Evolutionary conservation across 2,329 filamentous ascomycete genomes (phyloP), one percentile per base, ranked within the genome.

Genomic region (Ascochyta koolunga): DNA sequence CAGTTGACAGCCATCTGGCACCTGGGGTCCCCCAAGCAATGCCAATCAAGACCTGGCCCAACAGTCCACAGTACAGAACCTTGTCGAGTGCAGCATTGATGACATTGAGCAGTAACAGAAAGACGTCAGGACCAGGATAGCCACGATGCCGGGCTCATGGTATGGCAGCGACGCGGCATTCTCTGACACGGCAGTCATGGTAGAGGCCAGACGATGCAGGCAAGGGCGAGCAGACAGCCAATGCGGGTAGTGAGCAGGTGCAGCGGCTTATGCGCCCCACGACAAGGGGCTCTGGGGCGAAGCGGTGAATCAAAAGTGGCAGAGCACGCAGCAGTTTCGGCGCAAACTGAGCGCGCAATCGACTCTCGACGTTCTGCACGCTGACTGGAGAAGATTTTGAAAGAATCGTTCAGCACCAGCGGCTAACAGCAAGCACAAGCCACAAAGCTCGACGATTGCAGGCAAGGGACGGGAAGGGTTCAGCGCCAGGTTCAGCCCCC

Each of bases 21-120:
- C 87, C 87, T 0, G 89, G 89, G 0, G 81, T 82, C 8, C 89
- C 89, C 83, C 83, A 93, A 8, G 85, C 82, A 8, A 91, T 82
- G 11, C 89, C 89, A 16, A 91, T 70, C 7, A 91, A 76, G 13
- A 93, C 80, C 63, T 93, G 88, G 0, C 88, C 89, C 6, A 92
- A 75, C 0, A 92, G 80, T 0, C 89, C 89, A 64, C 88, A 91
- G 68, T 87, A 90, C 0, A 90, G 66, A 0, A 84, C 60, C 13
- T 74, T 78, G 61, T 91, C 83, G 1, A 91, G 78, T 0, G 80
- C 65, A 50, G 77, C 77, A 58, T 86, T 86, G 55, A 83, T 61
- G 5, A 82, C 38, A 59, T 90, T 90, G 38, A 90, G 79, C 0
- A 84, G 68, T 0, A 90, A 66, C 0, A 91, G 70, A 60, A 92